Base-by-base conservation (phyloP, 2,329 filamentous ascomycete species). In the Gaeumannomyces tritici region DNA sequence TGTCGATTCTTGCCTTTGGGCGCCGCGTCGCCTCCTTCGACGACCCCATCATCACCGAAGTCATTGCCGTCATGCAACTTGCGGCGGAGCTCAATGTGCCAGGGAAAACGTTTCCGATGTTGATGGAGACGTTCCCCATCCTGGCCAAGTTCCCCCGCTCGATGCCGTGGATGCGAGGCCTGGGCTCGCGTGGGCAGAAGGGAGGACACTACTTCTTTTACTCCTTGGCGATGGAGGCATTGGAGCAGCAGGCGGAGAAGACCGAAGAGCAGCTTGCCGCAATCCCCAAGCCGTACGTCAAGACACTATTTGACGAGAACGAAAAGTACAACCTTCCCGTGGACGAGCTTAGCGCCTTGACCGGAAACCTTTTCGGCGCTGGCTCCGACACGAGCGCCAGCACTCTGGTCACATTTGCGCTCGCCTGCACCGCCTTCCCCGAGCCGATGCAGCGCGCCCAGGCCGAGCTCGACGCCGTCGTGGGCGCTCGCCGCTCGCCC, bases 41-140 rank as follows among this genome's bases (percentile, higher is more conserved):
- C 21, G 83, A 86, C 66, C 82, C 82, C 5, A 83, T 83, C 67
- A 80, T 85, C 64, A 83, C 82, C 3, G 82, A 85, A 67, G 83
- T 82, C n/a, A 81, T 85, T 63, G 78, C 80, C 0, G 73, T 82
- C 35, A 81, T 85, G 77, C 80, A 86, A 63, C 75, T 82, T 62
- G 82, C 83, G 0, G 83, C 82, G 2, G 81, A 83, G 62, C 72
- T 85, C 27, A 81, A 80, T 65, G 79, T 81, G 58, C 76, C 80
- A 0, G 79, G 79, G 11, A 82, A 82, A 68, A 78, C 72, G 0
- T 84, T 82, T 66, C 83, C 80, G 28, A 83, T 80, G 80, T 70
- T 85, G 31, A 76, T 85, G 74, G 82, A 84, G 69, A 83, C 81
- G 0, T 83, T 83, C 62, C 80, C 80, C 1, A 69, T 76, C 51